Evolutionary conservation across 139 green algal genomes (phyloP), one percentile per base, ranked within the genome.

Genomic region (Coelastrella sp.): DNA sequence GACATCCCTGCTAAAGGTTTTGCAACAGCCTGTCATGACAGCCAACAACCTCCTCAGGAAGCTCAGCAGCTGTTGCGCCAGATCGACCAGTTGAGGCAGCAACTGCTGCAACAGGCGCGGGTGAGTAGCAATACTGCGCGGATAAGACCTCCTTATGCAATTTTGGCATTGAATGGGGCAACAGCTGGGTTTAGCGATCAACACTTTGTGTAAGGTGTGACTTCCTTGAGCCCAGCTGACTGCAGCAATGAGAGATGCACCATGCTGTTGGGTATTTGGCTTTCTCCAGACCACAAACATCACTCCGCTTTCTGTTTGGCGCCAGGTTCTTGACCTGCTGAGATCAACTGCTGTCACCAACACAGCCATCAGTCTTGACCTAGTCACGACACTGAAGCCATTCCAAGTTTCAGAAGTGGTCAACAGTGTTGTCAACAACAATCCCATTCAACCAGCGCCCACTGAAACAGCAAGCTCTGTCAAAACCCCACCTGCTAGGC

Each of bases 311-410:
- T n/a, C 30, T 19, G 15, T 30, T 50, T 27, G 11, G 9, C 73
- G 80, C n/a, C 83, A 87, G 51, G 78, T 88, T 6, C 57, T 91
- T 32, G 43, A 81, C 17, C 67, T 83, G 25, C 30, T 84, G 78
- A 60, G 76, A 27, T 76, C 62, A 23, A 50, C 37, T 3, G 25
- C 40, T 2, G 0, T 84, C 17, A 30, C 40, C 25, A 25, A 8
- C 40, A 64, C 11, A 5, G 13, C 40, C 37, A 37, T 84, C 43
- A 45, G 23, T 27, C 5, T 76, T 0, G 63, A 21, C 21, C 25
- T 84, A 9, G 5, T 19, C 5, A 66, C 48, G 5, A 8, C n/a
- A 13, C 27, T 75, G 62, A n/a, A 60, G 53, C 62, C 38, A n/a
- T 2, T 63, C 30, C 60, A 50, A 50, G 21, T 67, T 57, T 19